Evolutionary conservation across 2,329 filamentous ascomycete species (phyloP), one percentile per base, ranked within the genome.

Genomic region (Xylaria sp.): DNA sequence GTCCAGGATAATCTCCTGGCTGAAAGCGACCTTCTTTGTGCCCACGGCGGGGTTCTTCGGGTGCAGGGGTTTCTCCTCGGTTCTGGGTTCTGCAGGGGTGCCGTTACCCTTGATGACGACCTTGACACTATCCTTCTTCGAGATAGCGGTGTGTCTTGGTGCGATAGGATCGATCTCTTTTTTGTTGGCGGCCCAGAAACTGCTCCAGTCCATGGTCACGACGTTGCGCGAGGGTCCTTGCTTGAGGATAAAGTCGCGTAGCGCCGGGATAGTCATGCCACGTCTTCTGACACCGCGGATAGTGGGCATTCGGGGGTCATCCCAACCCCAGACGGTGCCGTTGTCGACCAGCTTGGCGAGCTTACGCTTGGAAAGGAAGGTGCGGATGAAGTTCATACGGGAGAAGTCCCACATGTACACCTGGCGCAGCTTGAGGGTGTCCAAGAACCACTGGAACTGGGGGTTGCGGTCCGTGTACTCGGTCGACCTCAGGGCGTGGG

Each of bases 401-500:
- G 88, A 83, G 74, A 93, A 94, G 73, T 92, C 90, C 88, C 89
- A 93, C 78, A 93, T 88, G 75, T 92, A 83, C 3, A 94, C 90
- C 70, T 86, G 81, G 66, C 89, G 88, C 39, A 93, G 81, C 68
- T 86, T 83, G 52, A 93, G 79, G 4, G 86, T 86, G 66, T 90
- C 83, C 60, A 91, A 76, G 79, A 94, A 91, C 90, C 90, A 94
- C 73, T 91, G 86, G 76, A 93, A 94, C 74, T 92, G 90, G 7
- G 88, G 86, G 74, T 94, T 92, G 65, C 90, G 87, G 75, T 94
- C 90, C 58, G 90, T 90, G 77, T 93, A 94, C 80, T 94, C 90
- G 67, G 89, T 93, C 1, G 90, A 92, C 67, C 90, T 83, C 59
- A 94, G 81, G 6, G 90, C 90, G 71, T 93, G 90, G 2, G 90